A percentile compares a stretch with the other conserved stretches of the same genome.
These are phyloP conservation scores for Boeremia lycopersici DNA, from an alignment of 2,329 filamentous ascomycete species.

Conservation along the genomic window DNA sequence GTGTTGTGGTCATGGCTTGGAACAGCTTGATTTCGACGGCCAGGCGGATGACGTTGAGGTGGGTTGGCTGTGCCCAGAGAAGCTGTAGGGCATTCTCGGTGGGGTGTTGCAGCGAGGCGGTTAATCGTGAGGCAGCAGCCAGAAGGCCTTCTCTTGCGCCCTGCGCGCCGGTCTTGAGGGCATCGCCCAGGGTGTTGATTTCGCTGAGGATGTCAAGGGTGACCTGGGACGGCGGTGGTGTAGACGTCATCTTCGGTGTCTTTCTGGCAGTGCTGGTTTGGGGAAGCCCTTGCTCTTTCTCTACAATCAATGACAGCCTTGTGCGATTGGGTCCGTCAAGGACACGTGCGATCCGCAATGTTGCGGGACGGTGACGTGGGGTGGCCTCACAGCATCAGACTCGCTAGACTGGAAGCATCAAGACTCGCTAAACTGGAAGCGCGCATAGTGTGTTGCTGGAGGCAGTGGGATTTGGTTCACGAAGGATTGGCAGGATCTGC, in stretches of 20 bases:
- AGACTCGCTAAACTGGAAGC: background rate
- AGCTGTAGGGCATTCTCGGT: slow-evolving; percentile 29
- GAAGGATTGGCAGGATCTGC: slow-evolving; percentile 2
- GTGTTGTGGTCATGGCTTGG: slow-evolving; percentile 22
- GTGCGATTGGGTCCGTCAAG: background rate
- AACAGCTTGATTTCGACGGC: slow-evolving; percentile 31
- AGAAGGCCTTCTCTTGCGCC: slow-evolving; percentile 29
- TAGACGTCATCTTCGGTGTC: background rate
- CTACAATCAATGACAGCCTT: background rate
- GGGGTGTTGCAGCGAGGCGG: slow-evolving; percentile 31
- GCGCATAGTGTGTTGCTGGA: background rate
- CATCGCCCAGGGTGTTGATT: slow-evolving; percentile 25
- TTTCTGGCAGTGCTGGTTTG: background rate
- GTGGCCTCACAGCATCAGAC: background rate
- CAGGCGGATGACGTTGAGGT: slow-evolving; percentile 27
- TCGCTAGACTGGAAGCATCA: background rate
- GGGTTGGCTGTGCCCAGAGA: slow-evolving; percentile 32
- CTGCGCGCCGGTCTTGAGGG: slow-evolving; percentile 20
- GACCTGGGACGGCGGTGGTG: slow-evolving; percentile 11
- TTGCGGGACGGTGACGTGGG: slow-evolving; percentile 3
- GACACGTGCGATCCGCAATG: background rate
- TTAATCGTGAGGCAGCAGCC: slow-evolving; percentile 28
- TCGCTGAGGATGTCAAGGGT: slow-evolving; percentile 28
- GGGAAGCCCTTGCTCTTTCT: background rate
- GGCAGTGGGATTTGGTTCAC: background rate